These are phyloP conservation scores for Chimonanthus praecox DNA, from an alignment of 164 flowering plant genomes.

Conservation along the genomic window DNA sequence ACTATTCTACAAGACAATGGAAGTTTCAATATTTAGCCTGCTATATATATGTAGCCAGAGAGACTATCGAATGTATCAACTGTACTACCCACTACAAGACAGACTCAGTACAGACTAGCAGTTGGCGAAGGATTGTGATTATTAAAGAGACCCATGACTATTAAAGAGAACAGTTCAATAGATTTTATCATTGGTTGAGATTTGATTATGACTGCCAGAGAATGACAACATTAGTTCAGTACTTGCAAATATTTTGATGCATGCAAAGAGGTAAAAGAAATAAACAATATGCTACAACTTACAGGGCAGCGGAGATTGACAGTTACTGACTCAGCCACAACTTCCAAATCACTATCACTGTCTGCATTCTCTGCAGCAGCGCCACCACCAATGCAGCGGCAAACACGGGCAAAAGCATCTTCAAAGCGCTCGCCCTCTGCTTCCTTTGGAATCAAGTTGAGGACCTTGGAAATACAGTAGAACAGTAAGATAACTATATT, in stretches of 20 bases:
- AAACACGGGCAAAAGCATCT: conserved; percentile 90
- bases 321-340: conserved; percentile 70
- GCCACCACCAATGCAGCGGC: conserved; percentile 92
- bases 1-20: too few relatives aligned
- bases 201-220: not conserved
- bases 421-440: conserved; percentile 76
- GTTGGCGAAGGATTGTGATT: too few relatives aligned
- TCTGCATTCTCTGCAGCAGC: conserved; percentile 66
- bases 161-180: not conserved
- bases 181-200: not conserved
- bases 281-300: conserved; percentile 25
- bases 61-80: too few relatives aligned
- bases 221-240: not conserved
- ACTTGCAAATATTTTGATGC: not conserved
- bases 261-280: not conserved
- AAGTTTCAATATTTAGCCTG: too few relatives aligned
- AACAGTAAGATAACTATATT: not conserved
- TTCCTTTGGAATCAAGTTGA: conserved; percentile 74
- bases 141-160: not conserved
- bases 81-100: too few relatives aligned
- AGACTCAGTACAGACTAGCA: too few relatives aligned
- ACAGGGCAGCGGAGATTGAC: conserved; percentile 97
- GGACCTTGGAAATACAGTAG: conserved; percentile 39
- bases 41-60: too few relatives aligned
- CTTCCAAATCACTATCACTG: conserved; percentile 94